Evolutionary conservation across 306 rosid genomes (phyloP), one percentile per base, ranked within the genome.

Genomic region (Lagenaria siceraria): DNA sequence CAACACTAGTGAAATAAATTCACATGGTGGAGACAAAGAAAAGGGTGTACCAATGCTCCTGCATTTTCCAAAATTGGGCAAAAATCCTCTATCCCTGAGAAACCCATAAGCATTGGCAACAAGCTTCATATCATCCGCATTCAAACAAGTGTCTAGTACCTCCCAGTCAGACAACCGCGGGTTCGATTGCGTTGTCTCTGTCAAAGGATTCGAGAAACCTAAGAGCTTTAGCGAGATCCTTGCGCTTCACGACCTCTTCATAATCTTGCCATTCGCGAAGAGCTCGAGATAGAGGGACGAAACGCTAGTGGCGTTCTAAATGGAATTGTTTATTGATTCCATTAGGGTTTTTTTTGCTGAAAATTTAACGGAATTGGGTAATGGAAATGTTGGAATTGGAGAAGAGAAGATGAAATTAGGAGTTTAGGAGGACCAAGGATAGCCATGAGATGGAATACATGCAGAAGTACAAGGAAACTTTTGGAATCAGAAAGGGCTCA

Each of bases 71-170:
- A 95, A 95, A 82, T 75, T 90, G 78, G 96, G 93, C 82, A 95
- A 80, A 85, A 95, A 92, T 8, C 97, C 97, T 81, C 88, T 83
- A 48, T 87, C 93, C 81, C 80, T 80, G 63, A 95, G 92, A 78
- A 92, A 89, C 74, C 78, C 87, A 71, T 92, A 95, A 72, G 97
- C 96, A 63, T 89, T 89, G 17, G 77, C 91, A 51, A 95, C 98
- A 19, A 92, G 98, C 86, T 87, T 92, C 97, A 95, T 89, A 66
- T 95, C 90, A 73, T 95, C 97, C n/a, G 98, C 97, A 86, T 92
- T 92, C 83, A 95, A 83, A 63, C 98, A 95, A 63, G 98, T 87
- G 76, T 92, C 98, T 59, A 95, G 80, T 10, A 94, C 89, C 82
- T 91, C 98, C 97, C 97, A 94, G 85, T 94, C 92, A n/a, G 82